Percentiles rank a stretch among this genome's conserved stretches.
phyloP scores from a whole-genome alignment of 371 early-diverging fungal genomes.

The Sporodiniella umbellata region DNA sequence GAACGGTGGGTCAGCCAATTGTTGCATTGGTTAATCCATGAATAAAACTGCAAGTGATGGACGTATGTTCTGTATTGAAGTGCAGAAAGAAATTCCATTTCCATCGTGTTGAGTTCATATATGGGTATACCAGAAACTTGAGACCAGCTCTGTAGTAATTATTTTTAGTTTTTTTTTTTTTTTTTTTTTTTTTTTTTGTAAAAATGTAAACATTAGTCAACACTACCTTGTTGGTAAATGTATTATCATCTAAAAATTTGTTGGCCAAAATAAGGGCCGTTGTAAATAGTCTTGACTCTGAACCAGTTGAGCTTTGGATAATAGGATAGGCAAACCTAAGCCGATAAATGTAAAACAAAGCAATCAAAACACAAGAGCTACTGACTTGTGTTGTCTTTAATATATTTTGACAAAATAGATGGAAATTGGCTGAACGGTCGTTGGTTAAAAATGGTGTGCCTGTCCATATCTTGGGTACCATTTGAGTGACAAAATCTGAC shows the following conservation, averaged over 20 bases:
- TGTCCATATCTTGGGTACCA: constrained; percentile 49
- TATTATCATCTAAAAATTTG: constrained; percentile 67
- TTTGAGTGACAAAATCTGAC: constrained; percentile 40
- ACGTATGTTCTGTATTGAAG: constrained; percentile 44
- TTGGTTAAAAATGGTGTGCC: constrained; percentile 23
- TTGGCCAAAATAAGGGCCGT: constrained; percentile 60
- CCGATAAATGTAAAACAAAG: constrained; percentile 35
- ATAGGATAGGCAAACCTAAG: constrained; percentile 29
- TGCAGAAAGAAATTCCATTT: constrained; percentile 62
- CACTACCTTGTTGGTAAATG: constrained; percentile 60
- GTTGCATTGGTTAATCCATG: constrained; percentile 31
- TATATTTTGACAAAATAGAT: constrained; percentile 42
- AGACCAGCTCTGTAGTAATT: constrained; percentile 65
- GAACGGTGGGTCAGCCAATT: constrained; percentile 15
- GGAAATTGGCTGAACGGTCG: constrained; percentile 21
- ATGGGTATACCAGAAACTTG: constrained; percentile 60
- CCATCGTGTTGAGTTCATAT: constrained; percentile 65
- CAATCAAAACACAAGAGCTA: constrained; percentile 27
- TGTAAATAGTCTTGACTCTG: constrained; percentile 60
- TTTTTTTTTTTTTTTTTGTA: no score
- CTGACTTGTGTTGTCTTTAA: constrained; percentile 41
- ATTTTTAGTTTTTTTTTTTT: no score
- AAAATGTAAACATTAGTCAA: no score
- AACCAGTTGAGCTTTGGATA: constrained; percentile 39
- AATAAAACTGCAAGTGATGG: constrained; percentile 24